Base-by-base conservation (phyloP, 495 filamentous ascomycete genomes). In the Symbiotaphrina buchneri region DNA sequence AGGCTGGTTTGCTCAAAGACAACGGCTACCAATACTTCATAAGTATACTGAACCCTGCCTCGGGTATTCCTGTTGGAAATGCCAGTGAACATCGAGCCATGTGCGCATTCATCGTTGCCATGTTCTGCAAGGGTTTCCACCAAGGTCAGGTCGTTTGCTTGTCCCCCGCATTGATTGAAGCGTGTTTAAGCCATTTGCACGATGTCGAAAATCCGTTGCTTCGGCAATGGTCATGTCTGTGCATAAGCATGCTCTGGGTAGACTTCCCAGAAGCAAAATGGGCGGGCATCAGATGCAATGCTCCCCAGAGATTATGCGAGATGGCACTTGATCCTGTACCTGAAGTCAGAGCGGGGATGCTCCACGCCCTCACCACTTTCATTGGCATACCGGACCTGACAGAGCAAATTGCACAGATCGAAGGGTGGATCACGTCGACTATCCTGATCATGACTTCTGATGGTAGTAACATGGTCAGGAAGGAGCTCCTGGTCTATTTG, bases 1-100 rank as follows among this genome's bases (percentile, higher is more conserved):
- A 99, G 47, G 65, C 67, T 23, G 87, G 95, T 47, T 55, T 99
- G 2, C 61, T 99, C 34, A 93, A 93, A 49, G 87, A 99, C 45
- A 92, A 80, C 41, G 85, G 87, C 2, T 95, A 91, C 43, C 77
- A 78, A 35, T 99, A 99, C 47, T 99, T 99, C 49, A 76, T 87
- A 23, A 67, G 65, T 21, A 91, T 95, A 27, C 62, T 99, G 25
- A 80, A 79, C 39, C 81, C 83, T 1, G 61, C 63, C 8, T 76
- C 80, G 21, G 69, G 63, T n/a, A 70, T 94, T 18, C 77, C 80
- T 1, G 74, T 85, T 15, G 62, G 63, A 10, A 87, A 93, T 45
- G 69, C 70, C 27, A 77, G 77, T 37, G 85, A 94, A 48, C 90
- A 99, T 51, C 77, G 85, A 44, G 85, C 90, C 14, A 99, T 99